Evolutionary conservation across 257 asterid species (phyloP), one percentile per base, ranked within the genome.

Genomic region (Coffea eugenioides): DNA sequence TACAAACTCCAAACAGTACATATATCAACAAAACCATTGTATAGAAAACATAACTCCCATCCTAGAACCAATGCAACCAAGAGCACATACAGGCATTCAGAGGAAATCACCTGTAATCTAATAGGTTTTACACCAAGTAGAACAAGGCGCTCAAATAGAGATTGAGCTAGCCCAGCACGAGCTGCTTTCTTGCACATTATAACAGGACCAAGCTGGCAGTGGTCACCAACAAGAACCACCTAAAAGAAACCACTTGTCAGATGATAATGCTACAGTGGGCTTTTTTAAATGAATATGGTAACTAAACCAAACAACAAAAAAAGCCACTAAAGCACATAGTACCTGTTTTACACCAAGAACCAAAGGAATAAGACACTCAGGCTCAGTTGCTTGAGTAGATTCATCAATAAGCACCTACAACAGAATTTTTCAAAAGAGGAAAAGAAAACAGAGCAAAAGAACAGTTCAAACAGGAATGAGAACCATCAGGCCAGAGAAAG

Each of bases 111-210:
- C 99, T 96, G 99, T 88, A 96, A 82, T 83, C 99, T 90, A 80
- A 96, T 92, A 51, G 99, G 99, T 85, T 96, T 96, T 79, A 94
- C 99, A 67, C 99, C 99, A 76, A 96, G 97, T 48, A 90, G 78
- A 79, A 96, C 99, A 87, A 94, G 99, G 12, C 98, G 94, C 85
- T 96, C 99, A 84, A 96, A 96, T 56, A 96, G 89, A 76, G 98
- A 96, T 77, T 96, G 99, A 48, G 98, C 99, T 25, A 94, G 89
- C 73, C 99, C 99, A 77, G 99, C 98, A 14, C 99, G 91, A 8
- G 99, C 99, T 77, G 98, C 99, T 89, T 96, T 96, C 92, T 94
- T 96, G 93, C 99, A 96, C 99, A 96, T 96, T 84, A 96, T 94
- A 83, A 96, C 98, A 82, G 99, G 99, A 89, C 99, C 99, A 89